A percentile compares a stretch with the other conserved stretches of the same genome.
phyloP scores from a whole-genome alignment of 176 grass and related monocot genomes.

The Avena sativa region DNA sequence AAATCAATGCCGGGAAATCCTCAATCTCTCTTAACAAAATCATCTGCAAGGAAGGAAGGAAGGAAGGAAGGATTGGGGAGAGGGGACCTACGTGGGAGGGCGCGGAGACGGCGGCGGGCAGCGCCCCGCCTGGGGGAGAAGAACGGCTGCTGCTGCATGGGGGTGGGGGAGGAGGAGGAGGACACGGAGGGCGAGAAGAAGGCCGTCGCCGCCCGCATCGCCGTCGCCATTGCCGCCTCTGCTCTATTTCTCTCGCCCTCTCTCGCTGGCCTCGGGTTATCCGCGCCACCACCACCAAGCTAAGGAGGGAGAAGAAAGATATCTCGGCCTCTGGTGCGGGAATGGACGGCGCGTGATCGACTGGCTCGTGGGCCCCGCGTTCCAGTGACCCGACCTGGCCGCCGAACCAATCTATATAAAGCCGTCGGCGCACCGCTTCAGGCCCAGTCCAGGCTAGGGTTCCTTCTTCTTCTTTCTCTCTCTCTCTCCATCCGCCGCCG shows the following conservation, averaged over 20 bases:
- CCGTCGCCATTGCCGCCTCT: constrained; percentile 20
- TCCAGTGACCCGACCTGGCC: neutral
- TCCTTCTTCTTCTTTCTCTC: neutral
- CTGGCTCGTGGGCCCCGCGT: neutral
- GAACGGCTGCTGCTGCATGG: neutral
- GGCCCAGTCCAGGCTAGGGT: neutral
- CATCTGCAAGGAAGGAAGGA: neutral
- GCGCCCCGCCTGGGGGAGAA: neutral
- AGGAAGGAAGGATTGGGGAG: neutral
- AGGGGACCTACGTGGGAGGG: constrained; percentile 33
- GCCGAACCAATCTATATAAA: neutral
- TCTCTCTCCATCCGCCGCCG: neutral
- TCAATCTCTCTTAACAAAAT: neutral
- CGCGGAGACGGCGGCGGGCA: neutral
- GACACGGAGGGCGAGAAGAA: constrained; percentile 14
- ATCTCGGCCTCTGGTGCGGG: neutral
- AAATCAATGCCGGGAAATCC: neutral
- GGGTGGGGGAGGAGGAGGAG: neutral
- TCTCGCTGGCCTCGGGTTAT: constrained; percentile 6
- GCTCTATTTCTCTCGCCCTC: neutral
- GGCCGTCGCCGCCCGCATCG: constrained; percentile 16
- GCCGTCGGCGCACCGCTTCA: rapidly evolving
- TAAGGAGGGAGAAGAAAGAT: neutral
- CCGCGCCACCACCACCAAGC: neutral
- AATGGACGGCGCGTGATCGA: neutral